phyloP scores from a whole-genome alignment of 495 filamentous ascomycete species.

The Pseudoneurospora amorphoporcata region DNA sequence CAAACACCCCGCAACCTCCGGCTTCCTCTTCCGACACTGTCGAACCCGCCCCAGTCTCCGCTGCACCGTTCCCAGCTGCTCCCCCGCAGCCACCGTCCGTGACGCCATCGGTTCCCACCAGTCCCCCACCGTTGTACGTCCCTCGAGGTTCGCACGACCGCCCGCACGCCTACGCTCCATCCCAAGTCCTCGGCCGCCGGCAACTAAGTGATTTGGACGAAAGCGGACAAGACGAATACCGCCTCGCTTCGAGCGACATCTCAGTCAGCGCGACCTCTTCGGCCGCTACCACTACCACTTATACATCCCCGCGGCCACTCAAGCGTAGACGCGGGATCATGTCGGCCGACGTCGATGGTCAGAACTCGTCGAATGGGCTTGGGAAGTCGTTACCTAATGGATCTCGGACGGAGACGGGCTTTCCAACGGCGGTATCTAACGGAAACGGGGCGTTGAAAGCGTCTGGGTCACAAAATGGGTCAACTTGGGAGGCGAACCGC shows the following conservation, averaged over 20 bases:
- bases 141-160: background rate
- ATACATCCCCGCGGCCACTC: background rate
- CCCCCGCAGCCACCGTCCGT: slow-evolving; percentile 9
- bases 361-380: slow-evolving; percentile 25
- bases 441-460: slow-evolving; percentile 33
- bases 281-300: slow-evolving; percentile 3
- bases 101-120: slow-evolving; percentile 1
- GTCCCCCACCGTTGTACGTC: background rate
- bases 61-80: slow-evolving; percentile 14
- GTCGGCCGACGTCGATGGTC: slow-evolving; percentile 23
- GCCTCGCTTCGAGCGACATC: background rate
- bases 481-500: slow-evolving; percentile 21
- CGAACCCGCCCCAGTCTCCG: slow-evolving; percentile 14
- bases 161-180: slow-evolving; percentile 1
- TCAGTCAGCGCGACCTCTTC: background rate
- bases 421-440: slow-evolving; percentile 24
- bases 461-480: slow-evolving; percentile 27
- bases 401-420: slow-evolving; percentile 16
- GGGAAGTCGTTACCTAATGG: slow-evolving; percentile 29
- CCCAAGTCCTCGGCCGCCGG: slow-evolving; percentile 20
- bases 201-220: slow-evolving; percentile 12
- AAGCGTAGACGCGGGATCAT: slow-evolving; percentile 23
- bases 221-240: slow-evolving; percentile 10
- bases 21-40: slow-evolving; percentile 26
- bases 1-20: slow-evolving; percentile 32